Evolutionary conservation across 2,329 filamentous ascomycete species (phyloP).

Genomic region (Colletotrichum sp.): DNA sequence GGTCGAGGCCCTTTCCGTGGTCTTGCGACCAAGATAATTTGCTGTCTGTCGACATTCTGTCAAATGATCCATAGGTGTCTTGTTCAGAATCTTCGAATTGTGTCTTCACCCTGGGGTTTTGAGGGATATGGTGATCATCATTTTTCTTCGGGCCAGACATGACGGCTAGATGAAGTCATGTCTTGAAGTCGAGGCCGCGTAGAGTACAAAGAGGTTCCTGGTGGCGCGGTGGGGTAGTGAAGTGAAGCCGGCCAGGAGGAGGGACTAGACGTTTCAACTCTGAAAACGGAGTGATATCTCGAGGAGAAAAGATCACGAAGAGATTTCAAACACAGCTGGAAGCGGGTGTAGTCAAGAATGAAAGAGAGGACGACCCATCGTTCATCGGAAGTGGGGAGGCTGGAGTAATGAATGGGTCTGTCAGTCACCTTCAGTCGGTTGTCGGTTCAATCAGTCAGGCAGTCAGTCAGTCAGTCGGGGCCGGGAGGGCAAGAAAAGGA

Average conservation of each 20-base stretch:
- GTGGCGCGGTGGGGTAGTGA: background rate
- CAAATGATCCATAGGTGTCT: conserved; percentile 28
- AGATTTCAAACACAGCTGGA: background rate
- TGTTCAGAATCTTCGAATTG: conserved; percentile 26
- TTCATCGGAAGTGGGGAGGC: conserved; percentile 2
- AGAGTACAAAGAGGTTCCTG: background rate
- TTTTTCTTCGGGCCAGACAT: conserved; percentile 24
- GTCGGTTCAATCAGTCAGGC: background rate
- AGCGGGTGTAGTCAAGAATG: conserved; percentile 1
- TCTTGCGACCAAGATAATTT: conserved; percentile 24
- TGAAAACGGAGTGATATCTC: background rate
- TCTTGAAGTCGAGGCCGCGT: background rate
- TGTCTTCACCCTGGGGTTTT: conserved; percentile 25
- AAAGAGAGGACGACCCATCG: background rate
- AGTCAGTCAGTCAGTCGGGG: background rate
- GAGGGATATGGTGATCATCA: conserved; percentile 25
- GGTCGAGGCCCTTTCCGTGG: conserved; percentile 20
- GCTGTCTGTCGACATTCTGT: conserved; percentile 28
- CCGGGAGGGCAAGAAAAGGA: background rate
- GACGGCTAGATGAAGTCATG: conserved; percentile 3
- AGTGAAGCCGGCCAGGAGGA: background rate
- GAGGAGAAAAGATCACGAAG: background rate
- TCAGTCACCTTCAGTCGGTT: background rate
- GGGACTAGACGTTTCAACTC: background rate
- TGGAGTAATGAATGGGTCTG: background rate